Base-by-base conservation (phyloP, 2,329 filamentous ascomycete genomes). In the Periconia digitata region DNA sequence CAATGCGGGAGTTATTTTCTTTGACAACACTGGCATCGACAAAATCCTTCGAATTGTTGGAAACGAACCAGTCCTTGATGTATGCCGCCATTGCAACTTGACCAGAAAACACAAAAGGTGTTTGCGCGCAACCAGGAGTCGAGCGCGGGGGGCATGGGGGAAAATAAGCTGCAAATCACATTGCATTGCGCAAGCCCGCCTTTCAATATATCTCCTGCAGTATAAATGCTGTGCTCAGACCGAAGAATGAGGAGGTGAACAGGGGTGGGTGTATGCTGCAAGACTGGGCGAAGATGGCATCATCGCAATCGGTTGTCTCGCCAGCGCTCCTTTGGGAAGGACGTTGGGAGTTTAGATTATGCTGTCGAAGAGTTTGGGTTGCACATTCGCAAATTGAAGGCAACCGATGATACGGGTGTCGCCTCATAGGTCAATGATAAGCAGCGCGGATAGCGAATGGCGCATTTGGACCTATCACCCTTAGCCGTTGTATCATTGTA, bases 1-100 rank as follows among this genome's bases (percentile, higher is more conserved):
- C 58, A 41, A 66, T 61, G 50, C 60, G 55, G 17, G 56, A 53
- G 47, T 65, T 65, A 40, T 58, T 60, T 43, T 62, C 57, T 21
- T 56, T 59, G 13, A 58, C 59, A 15, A 58, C 49, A 3, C 38
- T 21, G 2, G 49, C 44, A 44, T 59, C 51, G 15, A 60, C 48
- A 24, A 46, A 41, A 18, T 55, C 53, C 36, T 46, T 44, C 4
- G 59, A 60, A 22, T 50, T 46, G 41, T 46, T 50, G 7, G 47
- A 46, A 46, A 50, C 53, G n/a, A 61, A 54, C 8, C 56, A 47
- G 38, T 50, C 53, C 44, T 60, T 59, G 21, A 62, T 16, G 18
- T 50, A 43, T 24, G 37, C 47, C 6, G 47, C 42, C 47, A 49
- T 49, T 15, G 27, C n/a, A 32, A 10, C 27, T 10, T n/a, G n/a